Conservation (phyloP, 306 rosid species). For the Sophora flavescens region DNA sequence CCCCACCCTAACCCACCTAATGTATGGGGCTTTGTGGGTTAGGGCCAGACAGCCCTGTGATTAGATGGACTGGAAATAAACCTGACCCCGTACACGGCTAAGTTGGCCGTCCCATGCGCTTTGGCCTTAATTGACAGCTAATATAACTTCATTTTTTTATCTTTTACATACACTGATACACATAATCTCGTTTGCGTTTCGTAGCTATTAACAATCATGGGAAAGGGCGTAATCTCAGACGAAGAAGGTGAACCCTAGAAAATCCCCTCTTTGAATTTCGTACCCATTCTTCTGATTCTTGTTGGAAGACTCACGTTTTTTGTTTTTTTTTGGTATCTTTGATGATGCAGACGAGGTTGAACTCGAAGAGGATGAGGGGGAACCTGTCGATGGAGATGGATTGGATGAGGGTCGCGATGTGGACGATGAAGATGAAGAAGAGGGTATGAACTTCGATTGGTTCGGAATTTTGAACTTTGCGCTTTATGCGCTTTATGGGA, state of each 20-base stretch:
- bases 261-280: neutral
- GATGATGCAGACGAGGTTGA: conserved; percentile 76
- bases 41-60: too few relatives aligned
- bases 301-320: conserved; percentile 32
- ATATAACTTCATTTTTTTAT: too few relatives aligned
- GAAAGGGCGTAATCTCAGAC: conserved; percentile 57
- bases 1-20: too few relatives aligned
- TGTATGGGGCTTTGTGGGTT: too few relatives aligned
- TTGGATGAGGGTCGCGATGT: conserved; percentile 56
- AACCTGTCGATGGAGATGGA: conserved; percentile 62
- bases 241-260: conserved; percentile 70
- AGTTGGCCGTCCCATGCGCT: too few relatives aligned
- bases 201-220: conserved; percentile 39
- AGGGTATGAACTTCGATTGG: conserved; percentile 60
- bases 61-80: too few relatives aligned
- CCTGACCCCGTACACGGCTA: too few relatives aligned
- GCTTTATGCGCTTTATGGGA: neutral
- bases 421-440: conserved; percentile 81
- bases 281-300: too few relatives aligned
- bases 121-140: too few relatives aligned
- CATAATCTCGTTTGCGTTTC: neutral
- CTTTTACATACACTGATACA: too few relatives aligned
- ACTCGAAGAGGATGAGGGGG: conserved; percentile 77
- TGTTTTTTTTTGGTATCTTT: conserved; percentile 22
- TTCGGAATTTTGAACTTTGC: neutral